Percentiles rank a stretch among this genome's conserved stretches.
Conservation (phyloP, 2,329 filamentous ascomycete species). For the Mollisiaceae sp. region DNA sequence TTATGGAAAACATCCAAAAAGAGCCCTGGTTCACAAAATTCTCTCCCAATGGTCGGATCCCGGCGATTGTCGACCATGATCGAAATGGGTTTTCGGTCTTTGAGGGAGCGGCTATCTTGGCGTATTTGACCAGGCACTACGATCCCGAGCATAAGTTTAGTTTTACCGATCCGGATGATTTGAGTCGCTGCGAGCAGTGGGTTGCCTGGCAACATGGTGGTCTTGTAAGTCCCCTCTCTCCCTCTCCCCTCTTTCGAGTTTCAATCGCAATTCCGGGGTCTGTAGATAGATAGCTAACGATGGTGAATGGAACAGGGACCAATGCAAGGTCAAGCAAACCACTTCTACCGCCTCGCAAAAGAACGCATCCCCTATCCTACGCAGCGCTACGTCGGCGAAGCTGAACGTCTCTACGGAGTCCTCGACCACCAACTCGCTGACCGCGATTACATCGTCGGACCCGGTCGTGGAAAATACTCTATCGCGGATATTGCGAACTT, state of each 20-base stretch:
- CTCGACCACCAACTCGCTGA: conserved; percentile 67
- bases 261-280: background rate
- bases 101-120: conserved; percentile 75
- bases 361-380: conserved; percentile 74
- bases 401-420: conserved; percentile 73
- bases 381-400: conserved; percentile 78
- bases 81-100: conserved; percentile 68
- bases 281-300: background rate
- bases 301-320: conserved; percentile 59
- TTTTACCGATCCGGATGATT: conserved; percentile 58
- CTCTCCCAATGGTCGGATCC: conserved; percentile 69
- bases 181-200: conserved; percentile 61
- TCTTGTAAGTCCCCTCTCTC: conserved; percentile 26
- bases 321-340: conserved; percentile 75
- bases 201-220: conserved; percentile 62
- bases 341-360: conserved; percentile 71
- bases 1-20: conserved; percentile 67
- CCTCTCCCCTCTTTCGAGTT: background rate
- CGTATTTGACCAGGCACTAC: conserved; percentile 75
- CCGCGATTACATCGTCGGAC: conserved; percentile 59
- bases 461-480: conserved; percentile 59
- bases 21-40: conserved; percentile 68
- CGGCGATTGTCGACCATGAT: conserved; percentile 70
- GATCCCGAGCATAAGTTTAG: conserved; percentile 71
- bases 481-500: conserved; percentile 76